phyloP scores from a whole-genome alignment of 345 rosid genomes.

The Combretum micranthum region DNA sequence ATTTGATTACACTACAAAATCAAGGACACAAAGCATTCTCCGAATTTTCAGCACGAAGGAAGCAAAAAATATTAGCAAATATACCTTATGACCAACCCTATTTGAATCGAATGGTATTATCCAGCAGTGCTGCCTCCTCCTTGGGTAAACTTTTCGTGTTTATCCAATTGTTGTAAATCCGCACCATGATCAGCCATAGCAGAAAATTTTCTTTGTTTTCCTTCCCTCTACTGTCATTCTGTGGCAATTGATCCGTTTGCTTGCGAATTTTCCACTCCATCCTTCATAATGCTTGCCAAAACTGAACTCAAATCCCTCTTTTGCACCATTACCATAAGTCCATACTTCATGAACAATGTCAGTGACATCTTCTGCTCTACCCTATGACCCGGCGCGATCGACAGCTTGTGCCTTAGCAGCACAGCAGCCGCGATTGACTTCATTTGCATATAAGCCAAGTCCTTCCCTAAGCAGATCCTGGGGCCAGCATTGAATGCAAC shows the following conservation, averaged over 20 bases:
- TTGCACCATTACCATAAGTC: conserved; percentile 60
- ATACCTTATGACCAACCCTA: too few species aligned
- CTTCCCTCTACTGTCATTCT: conserved; percentile 7
- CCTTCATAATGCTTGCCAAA: conserved; percentile 24
- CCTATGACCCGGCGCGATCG: conserved; percentile 60
- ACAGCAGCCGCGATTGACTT: conserved; percentile 81
- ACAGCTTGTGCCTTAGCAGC: conserved; percentile 57
- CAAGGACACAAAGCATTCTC: not conserved
- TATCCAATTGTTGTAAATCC: too few species aligned
- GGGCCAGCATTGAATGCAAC: conserved; percentile 97
- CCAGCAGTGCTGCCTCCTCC: too few species aligned
- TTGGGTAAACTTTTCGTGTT: too few species aligned
- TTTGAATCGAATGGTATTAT: too few species aligned
- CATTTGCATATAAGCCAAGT: conserved; percentile 86
- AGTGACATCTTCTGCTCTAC: conserved; percentile 98
- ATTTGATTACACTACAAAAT: too few species aligned
- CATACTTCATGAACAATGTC: conserved; percentile 84
- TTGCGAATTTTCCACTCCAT: conserved; percentile 17
- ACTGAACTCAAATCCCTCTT: conserved; percentile 45
- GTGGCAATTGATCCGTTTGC: conserved; percentile 26
- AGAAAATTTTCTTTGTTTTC: too few species aligned
- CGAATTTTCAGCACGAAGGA: not conserved
- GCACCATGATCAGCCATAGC: too few species aligned
- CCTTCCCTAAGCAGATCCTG: conserved; percentile 78
- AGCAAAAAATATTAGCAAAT: too few species aligned